Evolutionary conservation across 805 yeast genomes (phyloP).

Genomic region (Vanderwaltozyma polyspora): DNA sequence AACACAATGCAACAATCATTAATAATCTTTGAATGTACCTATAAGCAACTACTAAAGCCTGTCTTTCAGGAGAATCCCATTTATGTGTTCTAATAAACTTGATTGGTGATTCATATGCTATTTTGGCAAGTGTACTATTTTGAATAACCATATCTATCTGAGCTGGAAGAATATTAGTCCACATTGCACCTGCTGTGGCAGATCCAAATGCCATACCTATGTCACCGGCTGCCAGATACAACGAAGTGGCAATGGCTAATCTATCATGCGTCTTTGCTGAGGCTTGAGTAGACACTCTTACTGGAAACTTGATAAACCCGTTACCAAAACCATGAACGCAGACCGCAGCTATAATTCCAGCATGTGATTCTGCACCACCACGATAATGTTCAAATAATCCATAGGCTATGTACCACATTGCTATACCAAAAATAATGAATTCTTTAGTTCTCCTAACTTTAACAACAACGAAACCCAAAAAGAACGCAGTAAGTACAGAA

Average conservation of each 20-base stretch:
- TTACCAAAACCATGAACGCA: conserved; percentile 61
- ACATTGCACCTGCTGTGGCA: conserved; percentile 56
- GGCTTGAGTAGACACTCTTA: conserved; percentile 51
- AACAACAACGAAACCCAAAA: conserved; percentile 43
- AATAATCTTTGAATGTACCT: conserved; percentile 42
- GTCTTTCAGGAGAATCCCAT: conserved; percentile 49
- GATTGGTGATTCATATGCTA: conserved; percentile 41
- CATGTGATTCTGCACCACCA: conserved; percentile 36
- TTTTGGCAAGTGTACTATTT: conserved; percentile 23
- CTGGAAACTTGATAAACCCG: conserved; percentile 55
- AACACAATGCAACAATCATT: conserved; percentile 39
- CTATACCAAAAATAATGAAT: conserved; percentile 48
- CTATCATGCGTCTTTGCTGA: conserved; percentile 46
- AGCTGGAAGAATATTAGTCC: conserved; percentile 38
- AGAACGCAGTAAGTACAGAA: conserved; percentile 48
- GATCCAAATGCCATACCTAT: conserved; percentile 57
- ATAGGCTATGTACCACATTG: conserved; percentile 48
- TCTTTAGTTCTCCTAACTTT: conserved; percentile 42
- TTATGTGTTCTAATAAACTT: conserved; percentile 34
- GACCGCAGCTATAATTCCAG: conserved; percentile 57
- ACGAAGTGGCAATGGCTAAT: conserved; percentile 52
- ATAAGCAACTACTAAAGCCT: conserved; percentile 42
- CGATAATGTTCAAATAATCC: conserved; percentile 50
- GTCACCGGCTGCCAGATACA: conserved; percentile 45
- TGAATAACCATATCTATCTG: conserved; percentile 30